Evolutionary conservation across 2,329 filamentous ascomycete species (phyloP).

Genomic region (Microsporum canis): DNA sequence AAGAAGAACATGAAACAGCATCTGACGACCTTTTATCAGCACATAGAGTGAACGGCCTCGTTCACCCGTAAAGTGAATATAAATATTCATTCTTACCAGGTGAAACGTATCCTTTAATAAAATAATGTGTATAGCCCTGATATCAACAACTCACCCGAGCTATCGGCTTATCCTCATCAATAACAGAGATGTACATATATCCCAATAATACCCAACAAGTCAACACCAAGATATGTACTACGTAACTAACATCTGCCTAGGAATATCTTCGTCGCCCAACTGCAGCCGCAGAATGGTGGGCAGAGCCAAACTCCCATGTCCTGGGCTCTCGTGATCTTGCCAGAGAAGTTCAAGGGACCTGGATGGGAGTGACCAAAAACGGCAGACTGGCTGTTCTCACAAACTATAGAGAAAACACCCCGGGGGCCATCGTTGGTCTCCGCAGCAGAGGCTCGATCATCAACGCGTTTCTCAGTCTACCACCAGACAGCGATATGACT

Average conservation of each 20-base stretch:
- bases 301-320: constrained; percentile 42
- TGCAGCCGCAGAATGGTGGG: constrained; percentile 49
- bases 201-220: not conserved
- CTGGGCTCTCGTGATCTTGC: constrained; percentile 53
- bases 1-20: not conserved
- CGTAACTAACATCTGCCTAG: constrained; percentile 24
- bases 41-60: not conserved
- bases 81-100: not conserved
- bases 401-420: constrained; percentile 48
- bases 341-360: constrained; percentile 49
- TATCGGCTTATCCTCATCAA: constrained; percentile 66
- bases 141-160: constrained; percentile 63
- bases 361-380: constrained; percentile 51
- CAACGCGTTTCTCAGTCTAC: constrained; percentile 45
- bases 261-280: constrained; percentile 54
- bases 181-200: constrained; percentile 55
- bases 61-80: not conserved
- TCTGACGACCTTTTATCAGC: not conserved
- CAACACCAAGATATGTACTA: not conserved
- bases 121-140: constrained; percentile 63
- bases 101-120: not conserved
- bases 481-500: constrained; percentile 28
- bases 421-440: constrained; percentile 36
- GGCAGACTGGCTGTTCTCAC: constrained; percentile 53
- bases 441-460: constrained; percentile 49